Conservation (phyloP, 257 asterid species). For the Ligustrum vulgare region DNA sequence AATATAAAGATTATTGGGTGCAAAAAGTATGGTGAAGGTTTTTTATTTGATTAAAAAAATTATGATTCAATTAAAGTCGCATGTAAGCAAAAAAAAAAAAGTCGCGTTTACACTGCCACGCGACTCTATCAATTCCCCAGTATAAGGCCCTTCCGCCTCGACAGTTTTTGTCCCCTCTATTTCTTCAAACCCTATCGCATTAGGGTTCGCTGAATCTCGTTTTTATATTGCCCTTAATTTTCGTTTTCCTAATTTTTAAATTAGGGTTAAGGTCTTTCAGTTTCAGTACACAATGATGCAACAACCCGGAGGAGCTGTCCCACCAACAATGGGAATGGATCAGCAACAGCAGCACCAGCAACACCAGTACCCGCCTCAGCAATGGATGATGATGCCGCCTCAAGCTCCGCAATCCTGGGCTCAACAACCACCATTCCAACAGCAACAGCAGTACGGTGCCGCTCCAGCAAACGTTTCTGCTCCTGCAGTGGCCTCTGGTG, state of each 20-base stretch:
- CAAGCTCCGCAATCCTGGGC: constrained; percentile 43
- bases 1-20: too few relatives aligned
- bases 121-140: constrained; percentile 1
- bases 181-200: constrained; percentile 40
- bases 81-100: too few relatives aligned
- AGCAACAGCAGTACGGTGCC: constrained; percentile 54
- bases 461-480: constrained; percentile 30
- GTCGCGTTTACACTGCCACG: background rate
- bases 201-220: constrained; percentile 24
- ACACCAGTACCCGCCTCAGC: constrained; percentile 51
- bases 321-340: constrained; percentile 55
- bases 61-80: background rate
- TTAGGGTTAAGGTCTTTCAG: constrained; percentile 29
- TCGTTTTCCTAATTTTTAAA: background rate
- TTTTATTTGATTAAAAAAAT: too few relatives aligned
- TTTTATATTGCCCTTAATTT: background rate
- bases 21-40: too few relatives aligned
- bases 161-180: background rate
- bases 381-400: constrained; percentile 44
- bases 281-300: constrained; percentile 59
- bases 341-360: constrained; percentile 60
- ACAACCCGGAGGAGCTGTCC: constrained; percentile 69
- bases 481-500: constrained; percentile 25
- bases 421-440: constrained; percentile 35
- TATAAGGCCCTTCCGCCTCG: constrained; percentile 6